Evolutionary conservation across 257 asterid genomes (phyloP).

Genomic region (Gynochthodes officinalis): DNA sequence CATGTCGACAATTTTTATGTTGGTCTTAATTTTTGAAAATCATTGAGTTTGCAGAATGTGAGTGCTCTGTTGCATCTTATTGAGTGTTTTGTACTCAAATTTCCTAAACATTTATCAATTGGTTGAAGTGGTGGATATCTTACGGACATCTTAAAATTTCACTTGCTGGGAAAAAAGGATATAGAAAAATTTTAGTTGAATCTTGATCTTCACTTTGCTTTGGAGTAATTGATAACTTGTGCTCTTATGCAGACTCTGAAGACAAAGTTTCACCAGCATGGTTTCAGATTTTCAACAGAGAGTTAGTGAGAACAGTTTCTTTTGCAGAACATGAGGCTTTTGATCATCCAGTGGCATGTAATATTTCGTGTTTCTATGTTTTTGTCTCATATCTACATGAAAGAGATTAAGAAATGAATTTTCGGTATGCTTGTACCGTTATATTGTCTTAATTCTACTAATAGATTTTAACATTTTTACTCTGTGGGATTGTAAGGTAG

Average conservation of each 20-base stretch:
- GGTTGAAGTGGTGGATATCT: neutral
- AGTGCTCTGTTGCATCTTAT: too few relatives aligned
- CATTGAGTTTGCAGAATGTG: neutral
- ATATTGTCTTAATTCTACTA: neutral
- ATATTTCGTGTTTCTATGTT: conserved; percentile 19
- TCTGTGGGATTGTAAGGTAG: conserved; percentile 39
- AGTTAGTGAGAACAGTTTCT: conserved; percentile 70
- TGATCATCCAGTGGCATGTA: conserved; percentile 99
- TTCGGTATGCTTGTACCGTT: conserved; percentile 5
- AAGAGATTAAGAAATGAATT: neutral
- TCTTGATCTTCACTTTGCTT: conserved; percentile 13
- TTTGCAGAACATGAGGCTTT: conserved; percentile 96
- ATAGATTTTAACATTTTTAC: conserved; percentile 28
- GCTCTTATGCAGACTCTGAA: conserved; percentile 58
- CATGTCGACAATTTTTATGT: neutral
- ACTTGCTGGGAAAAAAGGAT: neutral
- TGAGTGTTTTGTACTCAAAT: neutral
- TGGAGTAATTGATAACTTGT: conserved; percentile 25
- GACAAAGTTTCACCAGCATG: conserved; percentile 72
- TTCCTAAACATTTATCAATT: neutral
- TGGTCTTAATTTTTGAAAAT: neutral
- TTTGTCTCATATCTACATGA: neutral
- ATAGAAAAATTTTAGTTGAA: neutral
- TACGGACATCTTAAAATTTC: neutral
- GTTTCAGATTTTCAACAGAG: conserved; percentile 86